Evolutionary conservation across 1,284 basidiomycete genomes (phyloP).

Genomic region (Taiwanofungus camphoratus): DNA sequence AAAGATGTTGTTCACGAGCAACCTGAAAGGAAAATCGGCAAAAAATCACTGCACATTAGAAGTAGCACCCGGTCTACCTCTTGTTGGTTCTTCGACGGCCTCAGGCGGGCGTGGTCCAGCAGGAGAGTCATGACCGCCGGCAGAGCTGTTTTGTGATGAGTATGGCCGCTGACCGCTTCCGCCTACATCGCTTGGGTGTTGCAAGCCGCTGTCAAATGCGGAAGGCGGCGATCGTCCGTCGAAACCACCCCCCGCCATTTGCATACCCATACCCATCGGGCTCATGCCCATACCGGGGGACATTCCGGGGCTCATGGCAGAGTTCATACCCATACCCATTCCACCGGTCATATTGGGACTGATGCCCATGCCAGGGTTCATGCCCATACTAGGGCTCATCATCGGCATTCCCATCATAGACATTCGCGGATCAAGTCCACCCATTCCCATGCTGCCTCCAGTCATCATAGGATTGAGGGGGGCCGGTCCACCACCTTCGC

Average conservation of each 20-base stretch:
- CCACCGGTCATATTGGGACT: constrained; percentile 5
- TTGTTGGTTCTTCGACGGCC: constrained; percentile 5
- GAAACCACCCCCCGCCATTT: constrained; percentile 18
- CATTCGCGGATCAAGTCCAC: constrained; percentile 42
- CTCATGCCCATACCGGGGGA: constrained; percentile 31
- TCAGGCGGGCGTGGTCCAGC: constrained; percentile 11
- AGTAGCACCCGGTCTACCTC: neutral
- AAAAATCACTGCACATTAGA: neutral
- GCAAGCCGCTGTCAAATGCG: constrained; percentile 15
- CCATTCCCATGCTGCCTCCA: constrained; percentile 33
- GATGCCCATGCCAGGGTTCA: constrained; percentile 21
- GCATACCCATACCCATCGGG: constrained; percentile 17
- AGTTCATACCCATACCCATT: constrained; percentile 25
- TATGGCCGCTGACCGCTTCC: constrained; percentile 14
- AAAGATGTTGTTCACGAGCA: too few relatives aligned
- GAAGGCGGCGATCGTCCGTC: constrained; percentile 20
- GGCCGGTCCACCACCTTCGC: constrained; percentile 34
- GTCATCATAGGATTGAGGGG: constrained; percentile 54
- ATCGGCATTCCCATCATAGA: constrained; percentile 54
- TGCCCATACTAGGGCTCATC: constrained; percentile 29
- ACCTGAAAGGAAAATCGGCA: too few relatives aligned
- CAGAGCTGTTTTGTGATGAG: constrained; percentile 22
- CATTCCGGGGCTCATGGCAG: constrained; percentile 17
- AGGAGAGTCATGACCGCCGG: constrained; percentile 19
- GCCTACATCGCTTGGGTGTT: constrained; percentile 11